Evolutionary conservation across 495 filamentous ascomycete genomes (phyloP).

Genomic region (Lentithecium fluviatile): DNA sequence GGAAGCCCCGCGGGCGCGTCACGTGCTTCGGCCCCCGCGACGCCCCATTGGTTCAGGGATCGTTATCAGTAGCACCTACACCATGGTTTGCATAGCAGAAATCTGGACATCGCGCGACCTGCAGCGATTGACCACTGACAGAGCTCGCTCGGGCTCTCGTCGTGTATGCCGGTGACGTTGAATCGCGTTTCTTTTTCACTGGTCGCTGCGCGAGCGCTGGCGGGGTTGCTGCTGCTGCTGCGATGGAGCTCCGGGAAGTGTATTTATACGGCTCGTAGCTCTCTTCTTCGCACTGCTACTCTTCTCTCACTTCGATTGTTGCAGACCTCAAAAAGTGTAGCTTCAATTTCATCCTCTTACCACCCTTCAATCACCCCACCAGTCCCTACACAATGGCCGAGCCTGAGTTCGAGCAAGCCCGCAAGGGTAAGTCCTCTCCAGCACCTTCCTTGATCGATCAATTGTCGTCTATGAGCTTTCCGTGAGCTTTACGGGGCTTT

Average conservation of each 20-base stretch:
- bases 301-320: background rate
- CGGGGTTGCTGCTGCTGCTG: slow-evolving; percentile 7
- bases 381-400: slow-evolving; percentile 48
- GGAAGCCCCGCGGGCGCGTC: background rate
- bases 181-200: slow-evolving; percentile 13
- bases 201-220: background rate
- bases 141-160: background rate
- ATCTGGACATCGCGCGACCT: slow-evolving; percentile 2
- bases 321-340: no score
- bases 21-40: slow-evolving; percentile 12
- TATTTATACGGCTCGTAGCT: slow-evolving; percentile 17
- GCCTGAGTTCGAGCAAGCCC: slow-evolving; percentile 99
- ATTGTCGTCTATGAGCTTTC: background rate
- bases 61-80: slow-evolving; percentile 29
- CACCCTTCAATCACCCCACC: background rate
- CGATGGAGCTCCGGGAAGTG: background rate
- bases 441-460: background rate
- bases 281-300: background rate
- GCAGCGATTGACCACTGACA: slow-evolving; percentile 14
- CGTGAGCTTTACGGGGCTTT: background rate
- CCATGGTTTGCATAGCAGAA: slow-evolving; percentile 29
- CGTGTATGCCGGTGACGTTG: slow-evolving; percentile 14
- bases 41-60: slow-evolving; percentile 13
- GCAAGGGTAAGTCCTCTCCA: slow-evolving; percentile 68
- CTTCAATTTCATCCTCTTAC: background rate